phyloP scores from a whole-genome alignment of 192 early-diverging fungal species.

The Linnemannia schmuckeri region DNA sequence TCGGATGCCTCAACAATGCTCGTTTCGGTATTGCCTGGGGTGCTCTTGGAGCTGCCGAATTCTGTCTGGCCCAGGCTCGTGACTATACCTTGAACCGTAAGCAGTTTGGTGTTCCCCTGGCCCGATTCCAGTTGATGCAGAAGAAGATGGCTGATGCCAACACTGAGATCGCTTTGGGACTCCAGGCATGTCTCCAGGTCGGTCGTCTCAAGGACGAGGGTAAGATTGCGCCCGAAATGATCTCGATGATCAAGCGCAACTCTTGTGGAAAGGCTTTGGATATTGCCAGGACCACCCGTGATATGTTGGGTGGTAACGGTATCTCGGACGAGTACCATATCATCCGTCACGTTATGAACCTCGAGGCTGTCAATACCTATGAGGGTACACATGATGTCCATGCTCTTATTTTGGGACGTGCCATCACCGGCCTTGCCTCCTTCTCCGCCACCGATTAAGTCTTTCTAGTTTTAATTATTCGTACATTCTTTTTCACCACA shows the following conservation, averaged over 20 bases:
- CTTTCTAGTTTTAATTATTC: neutral
- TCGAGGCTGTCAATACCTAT: conserved; percentile 96
- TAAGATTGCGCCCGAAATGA: conserved; percentile 92
- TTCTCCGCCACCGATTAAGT: conserved; percentile 64
- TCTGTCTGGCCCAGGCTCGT: conserved; percentile 89
- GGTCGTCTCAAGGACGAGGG: conserved; percentile 93
- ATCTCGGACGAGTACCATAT: conserved; percentile 97
- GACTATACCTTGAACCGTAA: conserved; percentile 91
- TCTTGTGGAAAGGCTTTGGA: conserved; percentile 94
- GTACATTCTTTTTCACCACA: neutral
- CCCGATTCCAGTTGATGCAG: conserved; percentile 94
- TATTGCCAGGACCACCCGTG: conserved; percentile 90
- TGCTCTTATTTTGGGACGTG: conserved; percentile 91
- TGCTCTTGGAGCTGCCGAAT: conserved; percentile 94
- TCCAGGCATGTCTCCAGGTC: conserved; percentile 91
- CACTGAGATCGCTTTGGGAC: conserved; percentile 91
- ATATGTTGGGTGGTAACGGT: conserved; percentile 97
- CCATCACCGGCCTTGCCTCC: conserved; percentile 91
- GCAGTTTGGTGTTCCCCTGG: conserved; percentile 95
- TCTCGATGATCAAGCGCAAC: conserved; percentile 97
- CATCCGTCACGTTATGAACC: conserved; percentile 93
- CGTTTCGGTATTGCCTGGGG: conserved; percentile 98
- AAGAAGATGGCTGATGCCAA: conserved; percentile 96
- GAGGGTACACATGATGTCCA: conserved; percentile 98
- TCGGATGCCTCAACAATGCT: conserved; percentile 98